Conservation (phyloP, 768 basidiomycete species). For the Hirschioporus abietinus region DNA sequence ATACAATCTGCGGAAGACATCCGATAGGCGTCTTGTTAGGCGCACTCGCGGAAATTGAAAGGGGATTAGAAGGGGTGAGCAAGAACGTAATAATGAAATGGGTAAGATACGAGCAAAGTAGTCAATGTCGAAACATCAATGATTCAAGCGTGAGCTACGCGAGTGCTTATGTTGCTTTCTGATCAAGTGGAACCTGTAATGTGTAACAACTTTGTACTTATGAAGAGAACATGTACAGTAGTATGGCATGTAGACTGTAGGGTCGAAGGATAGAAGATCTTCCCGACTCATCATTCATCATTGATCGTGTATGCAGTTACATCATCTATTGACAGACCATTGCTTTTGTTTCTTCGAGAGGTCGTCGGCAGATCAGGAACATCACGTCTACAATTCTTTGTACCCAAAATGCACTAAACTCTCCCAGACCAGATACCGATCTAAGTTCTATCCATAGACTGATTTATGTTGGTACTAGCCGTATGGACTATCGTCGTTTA, state of each 20-base stretch:
- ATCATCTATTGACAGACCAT: neutral
- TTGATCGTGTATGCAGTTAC: neutral
- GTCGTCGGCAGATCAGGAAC: neutral
- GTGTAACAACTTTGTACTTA: neutral
- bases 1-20: slow-evolving; percentile 96
- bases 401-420: neutral
- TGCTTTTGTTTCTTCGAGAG: neutral
- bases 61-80: slow-evolving; percentile 40
- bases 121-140: slow-evolving; percentile 53
- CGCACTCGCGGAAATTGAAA: slow-evolving; percentile 57
- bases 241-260: neutral
- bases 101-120: slow-evolving; percentile 94
- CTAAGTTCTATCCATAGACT: neutral
- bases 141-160: slow-evolving; percentile 98
- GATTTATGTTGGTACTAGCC: too few species aligned
- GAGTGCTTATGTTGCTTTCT: slow-evolving; percentile 76
- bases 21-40: slow-evolving; percentile 92
- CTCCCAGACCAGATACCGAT: neutral
- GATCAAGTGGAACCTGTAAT: slow-evolving; percentile 16
- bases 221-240: neutral
- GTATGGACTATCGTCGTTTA: too few species aligned
- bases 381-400: neutral
- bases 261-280: neutral
- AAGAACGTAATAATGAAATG: slow-evolving; percentile 51
- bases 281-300: neutral